Evolutionary conservation across 441 rosid genomes (phyloP).

Genomic region (Biscutella auriculata): DNA sequence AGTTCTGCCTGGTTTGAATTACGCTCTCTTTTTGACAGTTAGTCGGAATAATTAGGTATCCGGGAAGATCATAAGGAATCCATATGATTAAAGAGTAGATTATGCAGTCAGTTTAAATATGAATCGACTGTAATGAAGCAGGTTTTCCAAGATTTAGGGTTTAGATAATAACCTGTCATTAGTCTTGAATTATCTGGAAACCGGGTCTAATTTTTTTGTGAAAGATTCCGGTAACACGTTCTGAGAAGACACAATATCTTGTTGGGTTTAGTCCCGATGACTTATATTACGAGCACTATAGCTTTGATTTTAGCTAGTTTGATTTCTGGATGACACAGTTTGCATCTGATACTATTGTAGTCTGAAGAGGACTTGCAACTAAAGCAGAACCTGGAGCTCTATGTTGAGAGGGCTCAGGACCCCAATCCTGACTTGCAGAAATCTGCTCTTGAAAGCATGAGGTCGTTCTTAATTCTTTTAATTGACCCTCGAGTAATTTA

Average conservation of each 20-base stretch:
- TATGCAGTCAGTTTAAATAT: background rate
- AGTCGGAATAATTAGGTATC: background rate
- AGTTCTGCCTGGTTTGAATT: slow-evolving; percentile 11
- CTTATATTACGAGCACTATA: background rate
- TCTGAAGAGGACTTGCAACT: slow-evolving; percentile 88
- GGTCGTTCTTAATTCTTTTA: slow-evolving; percentile 31
- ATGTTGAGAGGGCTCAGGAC: slow-evolving; percentile 90
- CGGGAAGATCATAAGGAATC: background rate
- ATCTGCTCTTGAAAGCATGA: slow-evolving; percentile 83
- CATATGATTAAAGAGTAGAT: background rate
- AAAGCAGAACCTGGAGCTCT: slow-evolving; percentile 83
- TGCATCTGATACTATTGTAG: slow-evolving; percentile 29
- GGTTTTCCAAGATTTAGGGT: slow-evolving; percentile 1
- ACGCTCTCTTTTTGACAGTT: background rate
- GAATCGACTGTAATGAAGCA: background rate
- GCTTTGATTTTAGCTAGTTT: background rate
- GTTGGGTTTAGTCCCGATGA: background rate
- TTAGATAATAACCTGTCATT: background rate
- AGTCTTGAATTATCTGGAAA: background rate
- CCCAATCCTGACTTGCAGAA: slow-evolving; percentile 75
- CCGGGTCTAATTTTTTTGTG: background rate
- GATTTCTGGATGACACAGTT: background rate
- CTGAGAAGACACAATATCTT: background rate
- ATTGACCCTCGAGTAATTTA: background rate
- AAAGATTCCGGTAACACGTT: background rate